Percentiles rank a stretch among this genome's conserved stretches.
These are phyloP conservation scores for Capsicum pubescens DNA, from an alignment of 257 asterid genomes.

Conservation along the genomic window DNA sequence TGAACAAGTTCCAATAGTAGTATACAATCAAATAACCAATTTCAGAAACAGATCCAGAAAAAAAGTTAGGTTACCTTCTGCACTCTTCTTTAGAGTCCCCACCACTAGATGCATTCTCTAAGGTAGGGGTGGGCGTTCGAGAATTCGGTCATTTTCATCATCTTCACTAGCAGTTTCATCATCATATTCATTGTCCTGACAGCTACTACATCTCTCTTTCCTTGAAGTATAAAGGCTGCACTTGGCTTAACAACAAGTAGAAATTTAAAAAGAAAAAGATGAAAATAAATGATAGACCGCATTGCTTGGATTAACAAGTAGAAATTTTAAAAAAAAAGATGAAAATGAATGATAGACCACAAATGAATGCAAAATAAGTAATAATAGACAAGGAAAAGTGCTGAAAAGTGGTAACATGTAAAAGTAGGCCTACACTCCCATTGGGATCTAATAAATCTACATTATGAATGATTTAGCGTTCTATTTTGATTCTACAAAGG, in stretches of 20 bases:
- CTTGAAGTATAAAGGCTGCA: constrained; percentile 42
- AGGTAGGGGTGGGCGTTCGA: not conserved
- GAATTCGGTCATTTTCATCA: constrained; percentile 53
- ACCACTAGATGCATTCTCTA: constrained; percentile 54
- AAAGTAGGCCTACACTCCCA: not conserved
- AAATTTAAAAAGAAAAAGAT: not conserved
- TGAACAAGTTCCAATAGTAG: constrained; percentile 25
- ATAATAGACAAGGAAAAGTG: not conserved
- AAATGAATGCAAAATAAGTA: too few relatives aligned
- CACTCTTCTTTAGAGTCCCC: constrained; percentile 88
- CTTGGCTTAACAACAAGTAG: not conserved
- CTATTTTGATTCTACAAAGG: too few relatives aligned
- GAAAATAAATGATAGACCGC: not conserved
- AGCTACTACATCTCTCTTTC: constrained; percentile 73
- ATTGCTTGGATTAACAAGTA: too few relatives aligned
- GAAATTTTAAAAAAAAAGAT: too few relatives aligned
- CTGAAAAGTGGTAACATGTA: not conserved
- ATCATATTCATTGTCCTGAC: constrained; percentile 66
- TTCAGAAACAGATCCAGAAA: not conserved
- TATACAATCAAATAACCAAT: not conserved
- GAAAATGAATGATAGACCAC: not conserved
- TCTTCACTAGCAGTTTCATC: constrained; percentile 68
- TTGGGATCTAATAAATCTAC: too few relatives aligned
- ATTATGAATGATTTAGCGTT: too few relatives aligned
- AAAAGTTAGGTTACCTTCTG: constrained; percentile 48